phyloP scores from a whole-genome alignment of 805 yeast species.

The Pichia nakasei region DNA sequence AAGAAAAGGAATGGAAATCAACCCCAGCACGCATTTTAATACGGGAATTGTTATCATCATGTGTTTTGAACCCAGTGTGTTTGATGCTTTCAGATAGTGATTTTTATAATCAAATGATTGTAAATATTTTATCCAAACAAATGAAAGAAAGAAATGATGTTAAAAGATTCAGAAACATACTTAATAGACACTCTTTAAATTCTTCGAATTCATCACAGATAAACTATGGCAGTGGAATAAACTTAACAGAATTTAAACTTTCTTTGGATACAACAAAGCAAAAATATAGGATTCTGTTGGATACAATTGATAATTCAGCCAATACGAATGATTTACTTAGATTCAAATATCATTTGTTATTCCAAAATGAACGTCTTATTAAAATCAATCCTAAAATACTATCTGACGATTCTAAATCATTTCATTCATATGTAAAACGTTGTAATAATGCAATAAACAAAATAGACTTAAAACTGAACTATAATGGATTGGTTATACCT shows the following conservation, averaged over 20 bases:
- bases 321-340: constrained; percentile 40
- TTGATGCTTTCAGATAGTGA: constrained; percentile 61
- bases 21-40: constrained; percentile 41
- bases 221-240: neutral
- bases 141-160: constrained; percentile 71
- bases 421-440: constrained; percentile 9
- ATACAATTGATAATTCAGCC: constrained; percentile 22
- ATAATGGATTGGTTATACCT: neutral
- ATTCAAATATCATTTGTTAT: constrained; percentile 35
- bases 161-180: constrained; percentile 55
- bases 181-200: constrained; percentile 51
- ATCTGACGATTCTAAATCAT: constrained; percentile 6
- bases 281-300: constrained; percentile 25
- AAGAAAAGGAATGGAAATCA: constrained; percentile 37
- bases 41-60: constrained; percentile 54
- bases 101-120: constrained; percentile 61
- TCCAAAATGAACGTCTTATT: constrained; percentile 27
- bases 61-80: constrained; percentile 44
- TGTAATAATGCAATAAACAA: neutral
- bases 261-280: constrained; percentile 26
- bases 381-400: neutral
- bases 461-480: neutral
- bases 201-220: neutral
- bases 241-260: constrained; percentile 1
- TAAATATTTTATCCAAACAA: constrained; percentile 49